Base-by-base conservation (phyloP, 2,329 filamentous ascomycete genomes). In the Cercospora sp. region DNA sequence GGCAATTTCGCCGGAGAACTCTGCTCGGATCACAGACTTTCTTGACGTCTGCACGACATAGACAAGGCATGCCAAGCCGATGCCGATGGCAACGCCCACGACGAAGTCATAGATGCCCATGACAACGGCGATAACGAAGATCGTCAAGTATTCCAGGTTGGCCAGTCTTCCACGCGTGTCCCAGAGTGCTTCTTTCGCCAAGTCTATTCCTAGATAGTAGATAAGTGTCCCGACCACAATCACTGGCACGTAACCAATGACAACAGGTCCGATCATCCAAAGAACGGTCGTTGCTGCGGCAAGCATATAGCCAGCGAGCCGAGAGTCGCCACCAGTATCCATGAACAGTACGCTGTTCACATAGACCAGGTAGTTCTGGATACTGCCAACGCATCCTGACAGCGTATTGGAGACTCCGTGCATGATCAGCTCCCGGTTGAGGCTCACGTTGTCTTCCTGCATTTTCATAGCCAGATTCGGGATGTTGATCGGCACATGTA, bases 81-180 rank as follows among this genome's bases (percentile, higher is more conserved):
- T 97, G 4, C 95, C 95, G 31, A 97, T 87, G 10, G 95, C 89
- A 55, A 99, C 97, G 20, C 95, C 95, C 30, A 93, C 88, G 3
- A 99, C 95, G 77, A 99, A 99, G 79, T 99, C 95, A 81, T 97
- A 94, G 9, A 93, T 89, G 1, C 95, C 95, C 95, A 99, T 99
- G 45, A 97, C 92, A 20, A 97, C 82, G 1, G 97, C 93, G 72
- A 98, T 98, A 42, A 89, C 88, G 65, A 97, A 82, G 57, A 97
- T 89, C 6, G 95, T 99, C 36, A 95, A 78, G 78, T 97, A 99
- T 77, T 99, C 95, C 12, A 94, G 87, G 63, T 86, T 82, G 78
- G 96, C 92, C 42, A 98, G 84, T 79, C 95, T 97, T 71, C 93
- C 93, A 78, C 92, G 91, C 0, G 95, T 96, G 66, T 92, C 88